These are phyloP conservation scores for Huntiella bhutanensis DNA, from an alignment of 2,329 filamentous ascomycete species.

Conservation along the genomic window DNA sequence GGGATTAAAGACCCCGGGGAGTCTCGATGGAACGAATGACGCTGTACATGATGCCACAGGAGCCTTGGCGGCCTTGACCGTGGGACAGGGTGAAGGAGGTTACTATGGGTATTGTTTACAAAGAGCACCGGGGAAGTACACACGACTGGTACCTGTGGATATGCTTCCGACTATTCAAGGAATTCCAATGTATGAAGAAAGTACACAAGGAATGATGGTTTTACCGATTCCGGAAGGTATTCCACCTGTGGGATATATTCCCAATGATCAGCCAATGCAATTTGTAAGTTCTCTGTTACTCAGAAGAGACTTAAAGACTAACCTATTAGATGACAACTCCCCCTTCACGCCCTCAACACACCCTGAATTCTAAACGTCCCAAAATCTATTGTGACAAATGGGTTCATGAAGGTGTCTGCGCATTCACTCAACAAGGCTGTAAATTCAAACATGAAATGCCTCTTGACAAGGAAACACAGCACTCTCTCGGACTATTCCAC, in stretches of 20 bases:
- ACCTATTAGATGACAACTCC: neutral
- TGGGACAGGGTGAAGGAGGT: too few relatives aligned
- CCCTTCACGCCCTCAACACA: neutral
- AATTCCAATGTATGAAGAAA: conserved; percentile 24
- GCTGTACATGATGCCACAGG: too few relatives aligned
- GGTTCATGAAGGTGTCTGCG: conserved; percentile 71
- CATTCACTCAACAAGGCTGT: conserved; percentile 72
- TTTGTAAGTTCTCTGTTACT: conserved; percentile 19
- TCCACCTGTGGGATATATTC: conserved; percentile 17
- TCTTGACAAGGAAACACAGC: conserved; percentile 41
- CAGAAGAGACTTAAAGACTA: neutral
- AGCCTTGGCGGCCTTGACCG: too few relatives aligned
- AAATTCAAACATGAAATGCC: conserved; percentile 88
- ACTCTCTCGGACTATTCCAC: conserved; percentile 50
- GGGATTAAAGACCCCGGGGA: too few relatives aligned
- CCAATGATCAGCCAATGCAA: conserved; percentile 20
- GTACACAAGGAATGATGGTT: conserved; percentile 26
- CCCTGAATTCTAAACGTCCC: conserved; percentile 18
- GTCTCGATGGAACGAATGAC: too few relatives aligned
- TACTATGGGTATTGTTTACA: conserved; percentile 32
- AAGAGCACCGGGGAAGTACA: conserved; percentile 33
- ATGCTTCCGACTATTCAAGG: conserved; percentile 26
- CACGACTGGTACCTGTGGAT: conserved; percentile 36
- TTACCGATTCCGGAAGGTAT: conserved; percentile 22
- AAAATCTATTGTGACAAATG: conserved; percentile 82